Evolutionary conservation across 768 basidiomycete species (phyloP).

Genomic region (Tricholoma hemisulphureum): DNA sequence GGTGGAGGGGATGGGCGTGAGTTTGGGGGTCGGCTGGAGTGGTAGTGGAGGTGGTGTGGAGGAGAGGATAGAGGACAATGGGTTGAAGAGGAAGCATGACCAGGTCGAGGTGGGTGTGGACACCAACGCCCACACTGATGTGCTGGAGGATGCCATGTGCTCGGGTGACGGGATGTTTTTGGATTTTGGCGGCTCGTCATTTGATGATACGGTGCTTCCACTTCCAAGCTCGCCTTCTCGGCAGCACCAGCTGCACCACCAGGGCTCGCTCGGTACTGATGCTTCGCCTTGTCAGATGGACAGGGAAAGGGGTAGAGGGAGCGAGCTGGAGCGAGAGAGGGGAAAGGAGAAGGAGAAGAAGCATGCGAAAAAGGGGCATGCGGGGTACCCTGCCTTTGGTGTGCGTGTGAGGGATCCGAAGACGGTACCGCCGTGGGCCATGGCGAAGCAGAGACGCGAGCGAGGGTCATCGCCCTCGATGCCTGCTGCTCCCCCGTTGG

Average conservation of each 20-base stretch:
- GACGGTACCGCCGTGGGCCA: neutral
- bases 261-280: neutral
- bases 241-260: constrained; percentile 6
- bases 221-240: neutral
- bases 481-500: neutral
- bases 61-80: constrained; percentile 13
- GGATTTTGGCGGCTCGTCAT: neutral
- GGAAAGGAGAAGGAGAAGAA: constrained; percentile 37
- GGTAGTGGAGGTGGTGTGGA: neutral
- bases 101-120: constrained; percentile 12
- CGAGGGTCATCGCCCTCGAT: neutral
- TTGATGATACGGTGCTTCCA: neutral
- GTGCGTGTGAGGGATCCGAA: constrained; percentile 41
- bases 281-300: neutral
- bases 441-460: neutral
- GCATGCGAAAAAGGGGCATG: constrained; percentile 36
- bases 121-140: neutral
- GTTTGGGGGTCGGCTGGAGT: too few relatives aligned
- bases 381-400: constrained; percentile 42
- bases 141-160: neutral
- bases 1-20: constrained; percentile 18
- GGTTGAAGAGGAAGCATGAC: constrained; percentile 32
- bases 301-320: neutral
- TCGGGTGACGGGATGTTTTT: neutral
- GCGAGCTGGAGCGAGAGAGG: constrained; percentile 26